Evolutionary conservation across 2,329 filamentous ascomycete species (phyloP).

Genomic region (Hirsutella rhossiliensis): DNA sequence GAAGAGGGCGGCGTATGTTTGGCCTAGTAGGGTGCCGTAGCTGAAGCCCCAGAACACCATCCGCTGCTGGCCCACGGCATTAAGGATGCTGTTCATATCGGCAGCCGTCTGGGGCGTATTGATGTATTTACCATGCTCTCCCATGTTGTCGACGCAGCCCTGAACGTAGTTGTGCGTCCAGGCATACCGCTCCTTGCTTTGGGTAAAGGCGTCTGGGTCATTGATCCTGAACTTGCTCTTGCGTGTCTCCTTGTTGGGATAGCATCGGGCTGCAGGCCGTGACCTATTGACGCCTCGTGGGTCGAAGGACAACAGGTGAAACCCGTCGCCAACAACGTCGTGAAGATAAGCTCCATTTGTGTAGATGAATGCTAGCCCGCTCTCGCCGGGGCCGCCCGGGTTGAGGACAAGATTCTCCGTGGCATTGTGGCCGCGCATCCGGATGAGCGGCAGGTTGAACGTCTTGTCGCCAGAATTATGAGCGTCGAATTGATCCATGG

Average conservation of each 20-base stretch:
- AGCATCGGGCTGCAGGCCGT: conserved; percentile 23
- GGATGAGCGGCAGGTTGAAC: conserved; percentile 32
- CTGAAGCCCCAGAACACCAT: conserved; percentile 29
- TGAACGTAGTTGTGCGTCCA: conserved; percentile 27
- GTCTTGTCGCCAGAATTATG: conserved; percentile 20
- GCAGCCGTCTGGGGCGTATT: conserved; percentile 38
- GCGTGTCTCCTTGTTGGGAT: conserved; percentile 20
- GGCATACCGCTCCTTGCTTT: conserved; percentile 26
- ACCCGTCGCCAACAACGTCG: conserved; percentile 25
- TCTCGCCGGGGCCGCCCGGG: conserved; percentile 34
- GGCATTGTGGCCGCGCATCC: conserved; percentile 27
- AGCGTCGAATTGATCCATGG: conserved; percentile 31
- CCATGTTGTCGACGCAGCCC: conserved; percentile 30
- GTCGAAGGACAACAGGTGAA: conserved; percentile 34
- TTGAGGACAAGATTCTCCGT: conserved; percentile 33
- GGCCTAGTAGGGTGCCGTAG: conserved; percentile 28
- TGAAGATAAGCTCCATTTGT: conserved; percentile 21
- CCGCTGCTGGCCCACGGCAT: conserved; percentile 20
- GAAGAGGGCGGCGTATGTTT: conserved; percentile 26
- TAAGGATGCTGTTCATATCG: conserved; percentile 37
- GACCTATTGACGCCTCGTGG: conserved; percentile 29
- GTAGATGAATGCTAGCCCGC: conserved; percentile 25
- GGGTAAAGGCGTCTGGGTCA: conserved; percentile 12
- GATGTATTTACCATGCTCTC: conserved; percentile 29
- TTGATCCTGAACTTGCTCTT: conserved; percentile 7